phyloP scores from a whole-genome alignment of 345 rosid species.

The Populus tremula region DNA sequence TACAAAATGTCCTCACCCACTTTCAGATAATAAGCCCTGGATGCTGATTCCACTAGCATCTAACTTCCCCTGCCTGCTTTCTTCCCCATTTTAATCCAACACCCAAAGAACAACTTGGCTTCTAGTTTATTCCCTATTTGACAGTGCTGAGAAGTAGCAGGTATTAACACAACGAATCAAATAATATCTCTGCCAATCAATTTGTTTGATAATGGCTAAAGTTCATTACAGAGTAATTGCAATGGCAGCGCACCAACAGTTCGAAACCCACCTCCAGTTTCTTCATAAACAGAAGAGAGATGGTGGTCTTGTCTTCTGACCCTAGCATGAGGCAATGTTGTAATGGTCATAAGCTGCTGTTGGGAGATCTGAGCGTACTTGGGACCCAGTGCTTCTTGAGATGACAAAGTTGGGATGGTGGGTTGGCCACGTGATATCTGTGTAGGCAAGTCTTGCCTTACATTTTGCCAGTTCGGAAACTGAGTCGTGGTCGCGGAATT shows the following conservation, averaged over 20 bases:
- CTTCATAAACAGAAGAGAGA: slow-evolving; percentile 43
- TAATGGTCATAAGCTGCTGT: slow-evolving; percentile 35
- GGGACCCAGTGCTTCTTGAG: slow-evolving; percentile 26
- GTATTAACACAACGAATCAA: slow-evolving; percentile 20
- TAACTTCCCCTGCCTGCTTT: background rate
- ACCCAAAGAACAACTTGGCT: background rate
- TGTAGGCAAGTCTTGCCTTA: slow-evolving; percentile 37
- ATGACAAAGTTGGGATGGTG: slow-evolving; percentile 23
- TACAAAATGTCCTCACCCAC: background rate
- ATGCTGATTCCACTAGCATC: background rate
- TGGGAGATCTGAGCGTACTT: slow-evolving; percentile 34
- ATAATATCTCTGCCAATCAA: background rate
- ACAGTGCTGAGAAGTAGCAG: background rate
- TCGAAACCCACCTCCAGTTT: slow-evolving; percentile 28
- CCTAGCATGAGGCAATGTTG: slow-evolving; percentile 34
- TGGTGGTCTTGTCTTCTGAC: slow-evolving; percentile 51
- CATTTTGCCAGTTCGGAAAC: slow-evolving; percentile 43
- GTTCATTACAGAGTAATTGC: slow-evolving; percentile 59
- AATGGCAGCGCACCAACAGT: slow-evolving; percentile 43
- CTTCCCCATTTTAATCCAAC: background rate
- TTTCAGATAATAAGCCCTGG: no score
- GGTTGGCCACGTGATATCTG: slow-evolving; percentile 26
- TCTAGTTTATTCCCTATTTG: background rate
- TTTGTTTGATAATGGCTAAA: background rate
- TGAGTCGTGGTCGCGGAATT: slow-evolving; percentile 35